Base-by-base conservation (phyloP, 768 basidiomycete species). In the Pisolithus marmoratus region DNA sequence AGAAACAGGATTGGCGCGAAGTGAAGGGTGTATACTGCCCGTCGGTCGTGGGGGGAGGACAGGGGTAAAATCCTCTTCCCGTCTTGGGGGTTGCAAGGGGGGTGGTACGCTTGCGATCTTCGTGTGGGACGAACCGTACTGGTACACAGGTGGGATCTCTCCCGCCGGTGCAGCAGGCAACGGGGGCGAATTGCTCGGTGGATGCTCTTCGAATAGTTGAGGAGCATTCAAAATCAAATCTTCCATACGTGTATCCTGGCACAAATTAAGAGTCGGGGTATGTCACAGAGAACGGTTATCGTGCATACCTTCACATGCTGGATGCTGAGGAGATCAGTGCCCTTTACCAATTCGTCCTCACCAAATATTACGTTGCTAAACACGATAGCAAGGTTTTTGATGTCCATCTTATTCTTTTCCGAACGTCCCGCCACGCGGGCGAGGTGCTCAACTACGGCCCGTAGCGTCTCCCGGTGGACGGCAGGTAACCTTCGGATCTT, bases 321-420 rank as follows among this genome's bases (percentile, higher is more conserved):
- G n/a, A 94, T 78, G 50, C 73, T 85, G 20, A 94, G 70, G 17
- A 94, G 74, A 63, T 93, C 89, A 0, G 79, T 82, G 36, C 75
- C 81, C 64, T 87, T 88, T 4, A 88, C 84, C 51, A 92, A 76
- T 55, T 94, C 90, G 55, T 96, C 93, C 66, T 94, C 91, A 6
- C 93, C 93, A 58, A 96, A 94, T 44, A 96, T 81, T 22, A 92
- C 90, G 8, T 83, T 76, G 19, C 87, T 87, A 70, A 95, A 94
- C 4, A 94, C 85, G 44, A 96, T 94, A 3, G 92, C 90, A 22
- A 96, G 73, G 63, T 95, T 96, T 74, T 86, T 92, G 3, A 85
- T 75, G 60, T 93, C 94, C 94, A 96, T 96, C 69, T 94, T 95
- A 64, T 94, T 96, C 63, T 79, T 83, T 24, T 85, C 82, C 20